Base-by-base conservation (phyloP, 257 asterid species). In the Penstemon davidsonii region DNA sequence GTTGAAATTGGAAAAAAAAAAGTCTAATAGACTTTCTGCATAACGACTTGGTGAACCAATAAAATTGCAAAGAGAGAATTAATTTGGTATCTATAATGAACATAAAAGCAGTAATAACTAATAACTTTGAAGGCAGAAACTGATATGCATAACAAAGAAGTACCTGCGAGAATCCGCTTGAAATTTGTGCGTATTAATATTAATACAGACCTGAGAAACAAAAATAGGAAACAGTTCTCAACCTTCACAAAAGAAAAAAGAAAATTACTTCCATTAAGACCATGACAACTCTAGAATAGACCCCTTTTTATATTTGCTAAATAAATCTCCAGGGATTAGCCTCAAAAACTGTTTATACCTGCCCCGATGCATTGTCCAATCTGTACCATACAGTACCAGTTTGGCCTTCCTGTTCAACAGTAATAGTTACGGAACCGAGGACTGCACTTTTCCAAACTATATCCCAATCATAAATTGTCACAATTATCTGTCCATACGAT, bases 391-490 rank as follows among this genome's bases (percentile, higher is more conserved):
- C 71, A 15, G 87, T 85, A 64, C 80, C 92, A 68, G 92, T 86
- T 72, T 83, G 90, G 67, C 92, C 95, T 87, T 94, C 97, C 46
- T 80, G 77, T 78, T 84, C 96, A 67, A 91, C 83, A 70, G 82
- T 86, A 75, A 94, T 81, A 44, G 78, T 80, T 64, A 78, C 96
- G 11, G 97, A 84, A 66, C 99, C 99, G 82, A 94, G 99, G 77
- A 94, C 96, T 69, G 99, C 88, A 87, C 92, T 94, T 87, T 91
- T 94, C 99, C 99, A 94, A 76, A 94, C 84, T 79, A 94, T 91
- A 83, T 94, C 99, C 99, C 99, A 94, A 78, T 94, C 99, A 87
- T 88, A 86, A 62, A 94, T 84, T 38, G 99, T 91, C 80, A 94
- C 96, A 72, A 72, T 87, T 69, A 94, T 86, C 99, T 94, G 99